phyloP scores from a whole-genome alignment of 306 rosid genomes.

The Citrullus amarus region DNA sequence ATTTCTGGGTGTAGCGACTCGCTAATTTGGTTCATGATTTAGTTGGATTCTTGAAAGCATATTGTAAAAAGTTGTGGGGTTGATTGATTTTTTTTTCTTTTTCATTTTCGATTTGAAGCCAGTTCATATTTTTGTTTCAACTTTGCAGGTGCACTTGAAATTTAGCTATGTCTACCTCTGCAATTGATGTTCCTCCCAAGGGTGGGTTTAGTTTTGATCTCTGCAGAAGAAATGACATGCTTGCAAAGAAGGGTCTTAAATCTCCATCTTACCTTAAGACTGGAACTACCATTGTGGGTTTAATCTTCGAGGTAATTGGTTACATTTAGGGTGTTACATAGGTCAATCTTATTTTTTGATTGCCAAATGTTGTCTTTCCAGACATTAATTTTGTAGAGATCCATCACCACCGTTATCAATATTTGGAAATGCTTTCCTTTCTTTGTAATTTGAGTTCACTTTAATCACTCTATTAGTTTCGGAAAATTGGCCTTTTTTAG shows the following conservation, averaged over 20 bases:
- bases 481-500: not conserved
- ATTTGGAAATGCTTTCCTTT: not conserved
- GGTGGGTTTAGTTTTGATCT: constrained; percentile 87
- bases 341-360: not conserved
- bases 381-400: not conserved
- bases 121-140: not conserved
- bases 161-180: constrained; percentile 36
- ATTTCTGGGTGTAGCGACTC: not conserved
- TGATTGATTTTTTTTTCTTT: not conserved
- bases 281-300: constrained; percentile 85
- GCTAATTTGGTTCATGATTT: not conserved
- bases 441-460: not conserved
- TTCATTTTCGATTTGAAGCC: not conserved
- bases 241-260: constrained; percentile 49
- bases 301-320: constrained; percentile 50
- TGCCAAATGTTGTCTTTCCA: not conserved
- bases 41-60: not conserved
- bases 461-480: not conserved
- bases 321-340: not conserved
- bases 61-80: not conserved
- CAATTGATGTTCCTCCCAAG: constrained; percentile 59
- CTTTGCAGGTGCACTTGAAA: constrained; percentile 17
- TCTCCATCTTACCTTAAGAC: constrained; percentile 61
- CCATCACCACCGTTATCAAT: not conserved
- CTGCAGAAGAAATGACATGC: constrained; percentile 84